Base-by-base conservation (phyloP, 2,329 filamentous ascomycete species). In the Fulvia fulva region DNA sequence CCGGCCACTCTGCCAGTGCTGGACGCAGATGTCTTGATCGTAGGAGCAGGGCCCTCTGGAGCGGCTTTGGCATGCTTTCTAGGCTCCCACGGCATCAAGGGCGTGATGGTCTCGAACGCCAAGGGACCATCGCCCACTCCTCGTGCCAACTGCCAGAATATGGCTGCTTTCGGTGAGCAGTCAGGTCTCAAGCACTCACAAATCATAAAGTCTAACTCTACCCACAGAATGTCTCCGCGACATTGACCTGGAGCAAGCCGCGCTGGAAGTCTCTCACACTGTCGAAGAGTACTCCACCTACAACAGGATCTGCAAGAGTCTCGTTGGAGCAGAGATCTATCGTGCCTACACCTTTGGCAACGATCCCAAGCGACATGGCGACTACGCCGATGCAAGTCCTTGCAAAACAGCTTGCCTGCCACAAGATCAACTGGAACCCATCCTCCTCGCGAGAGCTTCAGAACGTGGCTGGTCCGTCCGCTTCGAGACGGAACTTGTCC, bases 311-410 rank as follows among this genome's bases (percentile, higher is more conserved):
- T 55, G 53, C 34, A 55, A 55, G 22, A 55, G 22, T 12, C 32
- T 55, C 4, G 53, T 44, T 11, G 53, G 53, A 2, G 53, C 50
- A 25, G 53, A 55, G 28, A 55, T 55, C 26, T 55, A 55, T 28
- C 53, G 53, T 3, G 26, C 53, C 7, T 55, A 55, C 34, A 44
- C 32, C 5, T 50, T 43, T 14, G 53, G 53, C 12, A 55, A 50
- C 45, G 53, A 55, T 50, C 53, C 53, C 8, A n/a, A 50, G 12
- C 44, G 53, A 23, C 53, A 55, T 41, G 53, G 53, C 19, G 53
- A 50, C 43, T 55, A 55, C 21, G 25, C 25, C 7, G 53, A 55
- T 43, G 53, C 53, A 8, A 55, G 53, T 26, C 53, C 53, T 41
- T 55, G 22, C 28, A 41, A 50, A 19, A 55, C 28, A 8, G 21